These are phyloP conservation scores for Dioszegia crocea DNA, from an alignment of 768 basidiomycete species.

Conservation along the genomic window DNA sequence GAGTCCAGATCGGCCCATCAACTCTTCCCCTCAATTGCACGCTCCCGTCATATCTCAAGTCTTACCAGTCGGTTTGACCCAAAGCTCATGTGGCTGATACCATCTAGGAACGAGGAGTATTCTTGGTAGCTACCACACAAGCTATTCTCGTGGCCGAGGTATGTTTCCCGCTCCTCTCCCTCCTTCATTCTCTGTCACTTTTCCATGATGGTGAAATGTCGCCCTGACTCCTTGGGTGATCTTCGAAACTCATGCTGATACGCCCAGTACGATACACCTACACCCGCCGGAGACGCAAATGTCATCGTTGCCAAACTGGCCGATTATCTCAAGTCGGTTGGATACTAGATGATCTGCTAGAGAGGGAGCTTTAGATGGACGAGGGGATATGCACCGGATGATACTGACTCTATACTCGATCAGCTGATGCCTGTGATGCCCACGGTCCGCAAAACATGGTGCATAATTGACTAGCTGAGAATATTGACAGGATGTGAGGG, in stretches of 20 bases:
- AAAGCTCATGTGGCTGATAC: conserved; percentile 9
- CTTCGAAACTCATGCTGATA: too few species aligned
- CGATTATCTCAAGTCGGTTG: conserved; percentile 64
- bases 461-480: too few species aligned
- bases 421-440: too few species aligned
- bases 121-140: conserved; percentile 74
- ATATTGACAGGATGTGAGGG: too few species aligned
- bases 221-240: too few species aligned
- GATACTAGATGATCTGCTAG: conserved; percentile 24
- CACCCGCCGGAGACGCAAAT: conserved; percentile 65
- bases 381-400: not conserved
- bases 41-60: too few species aligned
- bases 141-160: conserved; percentile 73
- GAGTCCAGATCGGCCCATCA: conserved; percentile 48
- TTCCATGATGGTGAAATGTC: too few species aligned
- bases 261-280: conserved; percentile 58
- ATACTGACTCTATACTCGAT: too few species aligned
- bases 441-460: too few species aligned
- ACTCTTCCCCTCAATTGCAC: not conserved
- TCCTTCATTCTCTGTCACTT: too few species aligned
- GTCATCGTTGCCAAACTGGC: conserved; percentile 65
- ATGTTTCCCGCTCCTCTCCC: not conserved
- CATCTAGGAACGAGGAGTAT: conserved; percentile 65
- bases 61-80: not conserved
- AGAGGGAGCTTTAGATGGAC: not conserved